Evolutionary conservation across 345 rosid species (phyloP), one percentile per base, ranked within the genome.

Genomic region (Citrus australasica): DNA sequence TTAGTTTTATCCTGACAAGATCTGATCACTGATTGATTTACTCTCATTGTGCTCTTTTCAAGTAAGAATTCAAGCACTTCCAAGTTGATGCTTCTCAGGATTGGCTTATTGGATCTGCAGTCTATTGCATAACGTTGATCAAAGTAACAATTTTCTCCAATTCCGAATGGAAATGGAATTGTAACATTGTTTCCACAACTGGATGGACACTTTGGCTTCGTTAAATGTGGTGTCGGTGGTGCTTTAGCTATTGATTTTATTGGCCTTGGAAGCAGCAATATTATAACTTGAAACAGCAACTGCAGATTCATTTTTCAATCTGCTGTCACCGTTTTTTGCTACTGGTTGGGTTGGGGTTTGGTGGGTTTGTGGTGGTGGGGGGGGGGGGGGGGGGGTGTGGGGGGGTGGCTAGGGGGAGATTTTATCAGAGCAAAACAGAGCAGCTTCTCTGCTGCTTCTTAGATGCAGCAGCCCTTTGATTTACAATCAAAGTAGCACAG

Each of bases 321-420:
- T 27, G 5, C 25, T 25, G 32, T 4, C 22, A 60, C 14, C 27
- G 25, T 9, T 8, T 7, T 59, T 21, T 3, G 10, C 24, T 6
- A n/a, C 5, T 7, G 7, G 37, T 35, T 35, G 37, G 37, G 37
- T 35, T 5, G 37, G 37, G 35, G 35, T 5, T 5, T 5, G 0
- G n/a, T 25, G 27, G 27, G 27, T 25, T 25, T 25, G 27, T 0
- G 27, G 1, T 0, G 27, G 27, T 0, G 25, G 3, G 9, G 0
- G 2, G 8, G 9, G 10, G 9, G 3, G 0, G 0, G 8, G 27
- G n/a, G 3, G 25, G 3, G 9, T 0, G 2, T 3, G 9, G 10
- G 3, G 3, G 0, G 0, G 3, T 4, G 0, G 35, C 0, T 33
- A 5, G 0, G 3, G 0, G 4, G 16, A 27, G 66, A 5, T 2